A percentile compares a stretch with the other conserved stretches of the same genome.
These are phyloP conservation scores for Dissophora ornata DNA, from an alignment of 192 early-diverging fungal species.

Conservation along the genomic window DNA sequence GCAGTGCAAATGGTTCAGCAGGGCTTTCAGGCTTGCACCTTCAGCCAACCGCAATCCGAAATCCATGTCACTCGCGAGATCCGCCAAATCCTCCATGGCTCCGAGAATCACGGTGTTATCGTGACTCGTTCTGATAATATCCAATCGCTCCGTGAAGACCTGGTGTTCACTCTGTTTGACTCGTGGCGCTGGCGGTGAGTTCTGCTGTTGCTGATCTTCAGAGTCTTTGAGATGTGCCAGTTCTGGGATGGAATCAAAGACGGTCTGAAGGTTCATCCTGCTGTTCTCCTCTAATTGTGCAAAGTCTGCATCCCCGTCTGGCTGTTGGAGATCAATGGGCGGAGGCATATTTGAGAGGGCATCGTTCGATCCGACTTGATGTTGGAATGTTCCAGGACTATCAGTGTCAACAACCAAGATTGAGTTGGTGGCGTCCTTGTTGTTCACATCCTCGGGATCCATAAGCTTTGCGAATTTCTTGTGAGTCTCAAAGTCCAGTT, in stretches of 20 bases:
- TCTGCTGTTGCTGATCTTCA: conserved; percentile 15
- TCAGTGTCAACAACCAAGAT: conserved; percentile 53
- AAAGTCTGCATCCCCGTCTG: conserved; percentile 7
- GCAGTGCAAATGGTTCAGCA: conserved; percentile 57
- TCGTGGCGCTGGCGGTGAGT: background rate
- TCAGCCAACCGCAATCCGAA: conserved; percentile 63
- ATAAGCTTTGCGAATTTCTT: conserved; percentile 67
- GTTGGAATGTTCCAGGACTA: conserved; percentile 31
- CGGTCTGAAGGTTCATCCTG: conserved; percentile 36
- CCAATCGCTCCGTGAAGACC: conserved; percentile 48
- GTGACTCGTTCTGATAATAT: conserved; percentile 18
- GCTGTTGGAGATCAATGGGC: conserved; percentile 15
- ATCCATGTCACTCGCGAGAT: conserved; percentile 67
- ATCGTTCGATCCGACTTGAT: conserved; percentile 11
- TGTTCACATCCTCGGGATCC: conserved; percentile 28
- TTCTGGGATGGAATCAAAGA: conserved; percentile 43
- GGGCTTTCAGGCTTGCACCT: conserved; percentile 33
- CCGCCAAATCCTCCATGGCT: conserved; percentile 64
- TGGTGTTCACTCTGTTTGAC: conserved; percentile 35
- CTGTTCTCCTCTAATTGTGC: conserved; percentile 23
- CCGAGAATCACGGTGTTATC: conserved; percentile 24
- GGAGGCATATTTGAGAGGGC: conserved; percentile 16
- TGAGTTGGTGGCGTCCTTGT: conserved; percentile 23
- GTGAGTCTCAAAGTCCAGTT: conserved; percentile 70
- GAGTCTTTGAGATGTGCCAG: conserved; percentile 12